Evolutionary conservation across 257 asterid species (phyloP).

Genomic region (Ilex asprella): DNA sequence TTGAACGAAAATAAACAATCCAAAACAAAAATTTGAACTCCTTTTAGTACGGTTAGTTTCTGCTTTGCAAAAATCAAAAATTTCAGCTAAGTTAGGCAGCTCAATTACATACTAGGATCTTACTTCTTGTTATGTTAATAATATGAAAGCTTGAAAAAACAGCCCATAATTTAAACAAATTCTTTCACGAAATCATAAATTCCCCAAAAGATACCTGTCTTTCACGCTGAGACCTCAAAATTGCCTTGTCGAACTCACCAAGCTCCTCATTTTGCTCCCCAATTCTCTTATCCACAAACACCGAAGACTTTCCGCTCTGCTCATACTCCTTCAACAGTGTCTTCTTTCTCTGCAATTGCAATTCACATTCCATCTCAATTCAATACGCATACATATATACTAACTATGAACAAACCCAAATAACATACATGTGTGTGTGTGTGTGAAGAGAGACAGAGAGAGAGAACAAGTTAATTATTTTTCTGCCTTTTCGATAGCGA

Average conservation of each 20-base stretch:
- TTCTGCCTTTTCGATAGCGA: conserved; percentile 67
- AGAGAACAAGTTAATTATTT: neutral
- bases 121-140: too few species aligned
- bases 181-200: neutral
- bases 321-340: conserved; percentile 83
- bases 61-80: too few species aligned
- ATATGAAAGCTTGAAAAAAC: too few species aligned
- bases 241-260: conserved; percentile 81
- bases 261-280: conserved; percentile 83
- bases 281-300: conserved; percentile 76
- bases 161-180: too few species aligned
- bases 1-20: too few species aligned
- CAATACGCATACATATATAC: neutral
- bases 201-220: conserved; percentile 40
- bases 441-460: neutral
- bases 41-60: too few species aligned
- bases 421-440: neutral
- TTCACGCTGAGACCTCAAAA: conserved; percentile 85
- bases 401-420: conserved; percentile 8
- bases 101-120: too few species aligned
- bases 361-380: conserved; percentile 1
- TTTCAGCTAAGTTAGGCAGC: too few species aligned
- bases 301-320: conserved; percentile 69
- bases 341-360: conserved; percentile 68
- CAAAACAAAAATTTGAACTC: too few species aligned